Conservation (phyloP, 345 rosid species). For the Bruguiera sexangula region DNA sequence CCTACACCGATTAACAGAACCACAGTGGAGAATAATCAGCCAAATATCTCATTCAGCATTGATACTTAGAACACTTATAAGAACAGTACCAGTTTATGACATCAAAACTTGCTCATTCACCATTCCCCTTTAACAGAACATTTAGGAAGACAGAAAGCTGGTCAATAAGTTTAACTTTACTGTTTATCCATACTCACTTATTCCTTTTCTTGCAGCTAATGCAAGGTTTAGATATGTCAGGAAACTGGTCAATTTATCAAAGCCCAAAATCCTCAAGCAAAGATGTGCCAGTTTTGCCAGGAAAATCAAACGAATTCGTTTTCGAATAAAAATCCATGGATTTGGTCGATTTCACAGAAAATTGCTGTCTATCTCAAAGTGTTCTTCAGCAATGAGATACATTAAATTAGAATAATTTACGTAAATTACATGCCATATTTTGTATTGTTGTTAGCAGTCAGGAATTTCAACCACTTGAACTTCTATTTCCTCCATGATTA, state of each 20-base stretch:
- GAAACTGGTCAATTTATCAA: conserved; percentile 38
- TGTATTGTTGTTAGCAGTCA: conserved; percentile 2
- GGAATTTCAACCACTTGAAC: conserved; percentile 1
- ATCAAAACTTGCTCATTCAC: too few species aligned
- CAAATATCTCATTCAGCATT: conserved; percentile 2
- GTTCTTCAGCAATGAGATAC: conserved; percentile 49
- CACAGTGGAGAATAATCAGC: neutral
- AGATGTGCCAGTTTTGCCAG: conserved; percentile 44
- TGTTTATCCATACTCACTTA: neutral
- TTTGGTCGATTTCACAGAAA: conserved; percentile 51
- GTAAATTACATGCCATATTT: neutral
- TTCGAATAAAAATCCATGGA: conserved; percentile 60
- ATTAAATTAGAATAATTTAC: conserved; percentile 39
- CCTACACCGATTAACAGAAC: too few species aligned
- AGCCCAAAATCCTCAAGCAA: conserved; percentile 36
- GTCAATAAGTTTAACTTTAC: too few species aligned
- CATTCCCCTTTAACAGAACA: too few species aligned
- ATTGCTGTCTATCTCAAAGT: conserved; percentile 53
- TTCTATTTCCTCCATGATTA: neutral
- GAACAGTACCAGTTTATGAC: neutral
- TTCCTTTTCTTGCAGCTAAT: conserved; percentile 28
- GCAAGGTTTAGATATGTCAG: conserved; percentile 37
- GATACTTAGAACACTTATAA: neutral
- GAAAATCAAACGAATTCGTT: conserved; percentile 55
- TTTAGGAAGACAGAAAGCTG: too few species aligned